Evolutionary conservation across 139 green algal genomes (phyloP), one percentile per base, ranked within the genome.

Genomic region (Volvox africanus): DNA sequence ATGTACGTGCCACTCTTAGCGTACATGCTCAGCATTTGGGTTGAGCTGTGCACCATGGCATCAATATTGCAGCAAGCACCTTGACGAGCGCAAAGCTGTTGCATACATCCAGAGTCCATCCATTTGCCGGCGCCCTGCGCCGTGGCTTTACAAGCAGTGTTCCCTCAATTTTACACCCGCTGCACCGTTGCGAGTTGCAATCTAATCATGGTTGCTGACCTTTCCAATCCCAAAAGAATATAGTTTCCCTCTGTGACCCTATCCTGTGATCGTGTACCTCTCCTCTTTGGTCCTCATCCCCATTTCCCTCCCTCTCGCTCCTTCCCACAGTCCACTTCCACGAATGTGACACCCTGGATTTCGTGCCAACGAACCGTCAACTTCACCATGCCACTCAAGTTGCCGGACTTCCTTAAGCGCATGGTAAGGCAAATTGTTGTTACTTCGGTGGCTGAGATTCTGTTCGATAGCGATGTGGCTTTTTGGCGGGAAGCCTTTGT

Each of bases 331-430:
- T 77, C 50, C 73, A 77, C 86, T 6, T 24, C 86, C 18, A 83
- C 86, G 50, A 62, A 22, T 32, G 86, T 83, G 13, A 84, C 61
- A 0, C 37, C 71, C 32, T 91, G 87, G 87, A 1, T 21, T 0
- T 30, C 33, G 14, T 55, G 87, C 19, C 24, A 55, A 22, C 87
- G 87, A 55, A 86, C 76, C 16, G 87, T 91, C 28, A 24, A 22
- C 61, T 91, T 91, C 61, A 86, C 61, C 22, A 85, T 85, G 75
- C 76, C 87, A 35, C 61, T 91, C 50, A 61, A 32, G 17, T 28
- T 91, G 76, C 87, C 87, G 1, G 76, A 86, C 21, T 86, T 91
- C 18, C 50, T 80, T 30, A 91, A 91, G 33, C 33, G 33, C 21
- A 62, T 86, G 87, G 87, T 91, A 30, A 21, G 86, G 16, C 24